A percentile compares a stretch with the other conserved stretches of the same genome.
These are phyloP conservation scores for Akanthomyces muscarius DNA, from an alignment of 2,329 filamentous ascomycete genomes.

Conservation along the genomic window DNA sequence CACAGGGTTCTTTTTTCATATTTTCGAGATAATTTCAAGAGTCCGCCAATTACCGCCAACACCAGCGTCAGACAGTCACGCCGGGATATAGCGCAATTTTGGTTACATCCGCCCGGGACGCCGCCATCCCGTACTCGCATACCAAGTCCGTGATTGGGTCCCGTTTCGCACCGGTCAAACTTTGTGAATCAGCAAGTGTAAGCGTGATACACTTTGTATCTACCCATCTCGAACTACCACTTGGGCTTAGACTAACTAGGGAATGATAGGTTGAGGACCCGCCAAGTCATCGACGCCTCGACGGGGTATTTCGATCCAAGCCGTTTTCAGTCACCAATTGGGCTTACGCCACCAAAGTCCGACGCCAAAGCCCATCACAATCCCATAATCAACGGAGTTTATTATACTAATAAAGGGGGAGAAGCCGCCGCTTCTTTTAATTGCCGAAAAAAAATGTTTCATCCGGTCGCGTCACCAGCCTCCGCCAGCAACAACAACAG, in stretches of 20 bases:
- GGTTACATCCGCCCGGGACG: too few relatives aligned
- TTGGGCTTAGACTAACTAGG: neutral
- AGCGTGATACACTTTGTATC: neutral
- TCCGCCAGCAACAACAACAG: neutral
- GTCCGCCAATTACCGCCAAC: neutral
- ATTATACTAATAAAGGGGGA: neutral
- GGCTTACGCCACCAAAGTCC: constrained; percentile 12
- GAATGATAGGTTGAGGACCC: neutral
- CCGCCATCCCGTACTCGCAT: neutral
- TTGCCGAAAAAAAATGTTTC: neutral
- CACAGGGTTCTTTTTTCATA: neutral
- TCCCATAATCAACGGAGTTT: neutral
- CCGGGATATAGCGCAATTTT: too few relatives aligned
- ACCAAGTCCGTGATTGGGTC: neutral
- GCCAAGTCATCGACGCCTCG: neutral
- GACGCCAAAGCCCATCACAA: neutral
- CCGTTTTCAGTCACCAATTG: constrained; percentile 4
- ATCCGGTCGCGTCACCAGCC: neutral
- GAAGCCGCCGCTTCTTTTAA: neutral
- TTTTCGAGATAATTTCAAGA: too few relatives aligned
- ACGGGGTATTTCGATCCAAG: constrained; percentile 11
- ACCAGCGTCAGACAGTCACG: neutral
- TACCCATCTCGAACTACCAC: neutral
- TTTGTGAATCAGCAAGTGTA: constrained; percentile 4
- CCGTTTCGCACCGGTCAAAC: neutral